Evolutionary conservation across 2,329 filamentous ascomycete genomes (phyloP).

Genomic region (Tolypocladium ovalisporum): DNA sequence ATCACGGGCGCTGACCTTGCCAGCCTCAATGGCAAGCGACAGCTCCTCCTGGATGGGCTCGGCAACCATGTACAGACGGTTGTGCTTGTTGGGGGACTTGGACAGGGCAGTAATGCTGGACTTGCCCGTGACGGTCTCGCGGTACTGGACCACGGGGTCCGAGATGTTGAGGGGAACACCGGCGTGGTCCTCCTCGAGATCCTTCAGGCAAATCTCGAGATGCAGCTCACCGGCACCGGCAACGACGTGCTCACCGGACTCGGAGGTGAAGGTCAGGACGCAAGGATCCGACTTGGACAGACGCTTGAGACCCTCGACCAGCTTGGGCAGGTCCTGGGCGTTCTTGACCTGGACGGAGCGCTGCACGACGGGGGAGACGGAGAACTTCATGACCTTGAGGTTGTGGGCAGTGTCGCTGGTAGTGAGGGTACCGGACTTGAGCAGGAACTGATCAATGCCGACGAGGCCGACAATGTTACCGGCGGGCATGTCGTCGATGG

Average conservation of each 20-base stretch:
- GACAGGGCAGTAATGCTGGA: slow-evolving; percentile 95
- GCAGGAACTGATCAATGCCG: slow-evolving; percentile 99
- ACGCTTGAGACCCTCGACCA: slow-evolving; percentile 99
- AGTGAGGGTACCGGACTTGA: slow-evolving; percentile 99
- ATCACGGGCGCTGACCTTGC: slow-evolving; percentile 90
- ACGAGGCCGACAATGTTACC: slow-evolving; percentile 99
- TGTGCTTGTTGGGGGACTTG: slow-evolving; percentile 99
- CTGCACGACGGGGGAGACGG: slow-evolving; percentile 96
- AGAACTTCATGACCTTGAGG: slow-evolving; percentile 99
- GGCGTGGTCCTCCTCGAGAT: slow-evolving; percentile 98
- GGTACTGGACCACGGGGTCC: slow-evolving; percentile 96
- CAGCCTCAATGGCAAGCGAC: slow-evolving; percentile 75
- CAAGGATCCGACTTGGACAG: slow-evolving; percentile 99
- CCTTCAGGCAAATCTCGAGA: slow-evolving; percentile 99
- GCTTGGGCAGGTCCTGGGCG: slow-evolving; percentile 98
- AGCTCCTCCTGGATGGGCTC: slow-evolving; percentile 89
- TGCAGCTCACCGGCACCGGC: slow-evolving; percentile 99
- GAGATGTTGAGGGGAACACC: slow-evolving; percentile 96
- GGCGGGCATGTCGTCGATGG: slow-evolving; percentile 96
- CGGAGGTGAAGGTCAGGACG: slow-evolving; percentile 79
- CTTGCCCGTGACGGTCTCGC: slow-evolving; percentile 78
- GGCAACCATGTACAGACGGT: slow-evolving; percentile 96
- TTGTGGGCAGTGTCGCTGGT: slow-evolving; percentile 97
- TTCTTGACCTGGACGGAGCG: slow-evolving; percentile 99
- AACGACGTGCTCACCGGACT: slow-evolving; percentile 97